These are phyloP conservation scores for Tilletia indica DNA, from an alignment of 1,284 basidiomycete species.

Conservation along the genomic window DNA sequence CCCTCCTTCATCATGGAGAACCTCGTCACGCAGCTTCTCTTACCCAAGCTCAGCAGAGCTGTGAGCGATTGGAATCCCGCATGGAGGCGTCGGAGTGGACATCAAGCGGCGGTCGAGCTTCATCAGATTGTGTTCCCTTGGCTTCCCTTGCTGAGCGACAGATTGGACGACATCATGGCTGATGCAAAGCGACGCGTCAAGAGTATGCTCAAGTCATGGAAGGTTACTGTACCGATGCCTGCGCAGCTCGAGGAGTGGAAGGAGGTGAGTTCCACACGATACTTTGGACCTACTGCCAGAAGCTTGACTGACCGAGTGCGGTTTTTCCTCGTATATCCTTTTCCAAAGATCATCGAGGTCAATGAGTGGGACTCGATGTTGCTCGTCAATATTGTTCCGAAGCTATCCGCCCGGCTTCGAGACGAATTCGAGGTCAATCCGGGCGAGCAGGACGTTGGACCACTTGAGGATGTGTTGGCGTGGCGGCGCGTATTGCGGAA, in stretches of 20 bases:
- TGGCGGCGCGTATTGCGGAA: conserved; percentile 74
- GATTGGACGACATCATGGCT: conserved; percentile 72
- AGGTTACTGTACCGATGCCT: conserved; percentile 24
- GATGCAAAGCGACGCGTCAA: conserved; percentile 83
- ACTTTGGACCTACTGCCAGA: conserved; percentile 19
- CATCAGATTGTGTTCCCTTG: conserved; percentile 89
- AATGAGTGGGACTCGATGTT: conserved; percentile 87
- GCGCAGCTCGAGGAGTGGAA: conserved; percentile 35
- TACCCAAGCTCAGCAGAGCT: conserved; percentile 83
- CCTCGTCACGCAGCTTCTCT: conserved; percentile 86
- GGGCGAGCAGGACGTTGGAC: conserved; percentile 70
- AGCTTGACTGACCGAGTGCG: too few relatives aligned
- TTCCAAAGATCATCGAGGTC: conserved; percentile 68
- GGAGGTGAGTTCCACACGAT: neutral
- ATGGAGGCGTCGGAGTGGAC: neutral
- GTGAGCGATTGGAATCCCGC: conserved; percentile 69
- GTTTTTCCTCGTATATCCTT: neutral
- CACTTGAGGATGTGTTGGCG: conserved; percentile 71
- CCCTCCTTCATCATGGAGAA: conserved; percentile 92
- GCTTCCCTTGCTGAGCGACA: conserved; percentile 75
- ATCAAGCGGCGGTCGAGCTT: conserved; percentile 55
- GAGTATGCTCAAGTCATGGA: conserved; percentile 75
- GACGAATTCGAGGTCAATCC: conserved; percentile 85
- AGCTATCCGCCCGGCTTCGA: conserved; percentile 75
- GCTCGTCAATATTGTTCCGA: conserved; percentile 85